phyloP scores from a whole-genome alignment of 1,284 basidiomycete genomes.

The Afroboletus lepidellus region DNA sequence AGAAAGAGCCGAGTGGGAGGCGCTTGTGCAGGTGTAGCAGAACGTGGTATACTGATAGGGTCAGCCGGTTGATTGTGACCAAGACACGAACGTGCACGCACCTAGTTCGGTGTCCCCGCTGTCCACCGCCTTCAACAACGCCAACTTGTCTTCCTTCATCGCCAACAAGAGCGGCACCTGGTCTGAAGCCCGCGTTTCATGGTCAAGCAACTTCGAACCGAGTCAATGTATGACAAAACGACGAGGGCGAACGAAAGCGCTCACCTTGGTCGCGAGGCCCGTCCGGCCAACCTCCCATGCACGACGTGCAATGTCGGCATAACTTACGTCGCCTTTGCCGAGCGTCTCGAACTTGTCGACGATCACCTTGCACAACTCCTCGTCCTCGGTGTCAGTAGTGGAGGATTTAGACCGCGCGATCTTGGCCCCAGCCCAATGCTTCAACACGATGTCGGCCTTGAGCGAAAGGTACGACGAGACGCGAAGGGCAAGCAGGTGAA shows the following conservation, averaged over 20 bases:
- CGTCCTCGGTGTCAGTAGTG: conserved; percentile 61
- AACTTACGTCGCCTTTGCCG: conserved; percentile 76
- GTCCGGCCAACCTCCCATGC: conserved; percentile 92
- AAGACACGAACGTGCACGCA: conserved; percentile 35
- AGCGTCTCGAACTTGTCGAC: conserved; percentile 83
- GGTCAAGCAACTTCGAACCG: conserved; percentile 74
- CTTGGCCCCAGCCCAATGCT: conserved; percentile 95
- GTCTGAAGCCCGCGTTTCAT: conserved; percentile 87
- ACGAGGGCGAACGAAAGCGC: conserved; percentile 8
- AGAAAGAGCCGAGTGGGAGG: conserved; percentile 89
- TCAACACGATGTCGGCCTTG: conserved; percentile 84
- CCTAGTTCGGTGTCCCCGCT: conserved; percentile 95
- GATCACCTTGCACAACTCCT: conserved; percentile 77
- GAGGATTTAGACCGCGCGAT: conserved; percentile 71
- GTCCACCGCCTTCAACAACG: conserved; percentile 87
- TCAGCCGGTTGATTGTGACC: neutral
- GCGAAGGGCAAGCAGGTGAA: conserved; percentile 91
- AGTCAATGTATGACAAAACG: neutral
- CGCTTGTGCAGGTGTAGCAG: conserved; percentile 82
- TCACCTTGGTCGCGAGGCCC: conserved; percentile 85
- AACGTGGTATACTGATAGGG: conserved; percentile 78
- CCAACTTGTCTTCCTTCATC: conserved; percentile 94
- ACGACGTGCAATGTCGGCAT: conserved; percentile 91
- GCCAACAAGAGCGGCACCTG: conserved; percentile 89
- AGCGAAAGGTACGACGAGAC: conserved; percentile 84